Base-by-base conservation (phyloP, 192 early-diverging fungal species). In the Backusella psychrophila region DNA sequence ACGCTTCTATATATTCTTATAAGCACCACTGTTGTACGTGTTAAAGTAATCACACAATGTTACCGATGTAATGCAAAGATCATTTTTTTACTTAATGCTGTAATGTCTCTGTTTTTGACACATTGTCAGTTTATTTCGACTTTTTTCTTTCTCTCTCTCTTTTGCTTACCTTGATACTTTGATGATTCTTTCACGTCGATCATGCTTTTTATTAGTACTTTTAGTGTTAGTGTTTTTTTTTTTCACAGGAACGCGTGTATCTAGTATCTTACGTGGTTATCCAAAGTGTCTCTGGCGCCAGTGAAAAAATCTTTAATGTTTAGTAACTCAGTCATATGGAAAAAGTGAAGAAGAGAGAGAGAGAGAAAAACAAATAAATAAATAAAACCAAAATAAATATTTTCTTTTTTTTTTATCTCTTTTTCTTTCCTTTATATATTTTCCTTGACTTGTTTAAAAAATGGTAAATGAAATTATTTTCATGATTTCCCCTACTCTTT, bases 21-120 rank as follows among this genome's bases (percentile, higher is more conserved):
- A 35, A n/a, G 31, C 66, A 19, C 7, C 19, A 19, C 34, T 53
- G 36, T 36, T 38, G n/a, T 68, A 7, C 17, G 36, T 68, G 14
- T 38, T 33, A 12, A 66, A 66, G n/a, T 66, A 14, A 31, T 66
- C 29, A 66, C 4, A 34, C 15, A 31, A 41, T 4, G 23, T 35
- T 70, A 70, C 69, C 69, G 36, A 39, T 70, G 69, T 70, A 70
- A 42, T 8, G 69, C 35, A 70, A 70, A 70, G 17, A 70, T 70
- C 69, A 70, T 70, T 26, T 70, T 70, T 26, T 70, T 70, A 14
- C 69, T 70, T 41, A 9, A 9, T n/a, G 69, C 69, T 41, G 69
- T 70, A 41, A 70, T 70, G 39, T 70, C 69, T 70, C 69, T 70
- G 41, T 35, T 42, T 14, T 23, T 15, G 6, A 14, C 11, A 26